phyloP scores from a whole-genome alignment of 202 grass and related monocot genomes.

The Tripidium arundinaceum region DNA sequence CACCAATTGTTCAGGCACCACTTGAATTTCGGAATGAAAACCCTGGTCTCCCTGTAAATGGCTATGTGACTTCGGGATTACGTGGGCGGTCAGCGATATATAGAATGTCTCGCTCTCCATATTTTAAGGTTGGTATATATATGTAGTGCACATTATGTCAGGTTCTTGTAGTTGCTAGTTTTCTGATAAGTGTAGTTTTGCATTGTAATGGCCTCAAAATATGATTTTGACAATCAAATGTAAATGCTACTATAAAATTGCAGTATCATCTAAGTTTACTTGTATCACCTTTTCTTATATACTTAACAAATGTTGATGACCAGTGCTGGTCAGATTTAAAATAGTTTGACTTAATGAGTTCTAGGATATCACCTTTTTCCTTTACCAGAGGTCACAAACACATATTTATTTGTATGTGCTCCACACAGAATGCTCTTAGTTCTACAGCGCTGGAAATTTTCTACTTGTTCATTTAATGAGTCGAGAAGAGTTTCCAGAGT shows the following conservation, averaged over 20 bases:
- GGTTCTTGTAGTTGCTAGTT: background rate
- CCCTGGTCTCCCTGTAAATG: slow-evolving; percentile 39
- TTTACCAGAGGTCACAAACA: background rate
- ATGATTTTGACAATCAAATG: background rate
- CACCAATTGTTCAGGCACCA: slow-evolving; percentile 26
- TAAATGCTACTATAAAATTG: background rate
- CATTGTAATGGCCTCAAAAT: background rate
- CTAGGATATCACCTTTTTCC: background rate
- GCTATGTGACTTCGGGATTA: slow-evolving; percentile 43
- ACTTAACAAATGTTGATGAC: background rate
- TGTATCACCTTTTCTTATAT: background rate
- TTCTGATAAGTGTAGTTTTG: background rate
- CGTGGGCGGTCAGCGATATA: slow-evolving; percentile 67
- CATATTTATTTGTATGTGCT: slow-evolving; percentile 16
- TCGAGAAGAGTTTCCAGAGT: background rate
- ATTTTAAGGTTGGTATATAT: slow-evolving; percentile 58
- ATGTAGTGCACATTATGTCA: background rate
- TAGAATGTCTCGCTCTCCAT: slow-evolving; percentile 75
- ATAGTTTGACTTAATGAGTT: background rate
- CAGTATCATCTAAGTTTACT: background rate
- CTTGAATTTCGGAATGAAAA: slow-evolving; percentile 35
- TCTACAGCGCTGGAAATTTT: slow-evolving; percentile 8
- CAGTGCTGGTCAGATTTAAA: background rate
- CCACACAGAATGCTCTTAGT: background rate
- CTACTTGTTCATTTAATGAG: background rate